phyloP scores from a whole-genome alignment of 176 grass and related monocot genomes.

The Rhynchospora breviuscula region DNA sequence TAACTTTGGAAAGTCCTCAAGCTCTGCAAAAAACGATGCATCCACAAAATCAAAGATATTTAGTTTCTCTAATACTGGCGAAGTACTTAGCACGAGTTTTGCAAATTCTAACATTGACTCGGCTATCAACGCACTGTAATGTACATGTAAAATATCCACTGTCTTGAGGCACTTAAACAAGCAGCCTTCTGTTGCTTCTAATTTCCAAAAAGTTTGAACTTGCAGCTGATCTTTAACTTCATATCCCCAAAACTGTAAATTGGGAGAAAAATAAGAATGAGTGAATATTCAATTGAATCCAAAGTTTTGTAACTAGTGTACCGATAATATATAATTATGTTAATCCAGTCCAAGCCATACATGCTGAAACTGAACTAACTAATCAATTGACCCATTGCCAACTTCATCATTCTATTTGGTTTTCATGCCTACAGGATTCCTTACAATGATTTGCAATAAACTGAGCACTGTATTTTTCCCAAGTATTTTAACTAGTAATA shows the following conservation, averaged over 20 bases:
- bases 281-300: no score
- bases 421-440: neutral
- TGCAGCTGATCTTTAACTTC: neutral
- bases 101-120: neutral
- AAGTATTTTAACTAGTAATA: no score
- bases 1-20: neutral
- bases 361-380: neutral
- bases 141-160: neutral
- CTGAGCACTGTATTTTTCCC: neutral
- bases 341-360: neutral
- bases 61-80: neutral
- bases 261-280: neutral
- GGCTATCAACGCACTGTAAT: neutral
- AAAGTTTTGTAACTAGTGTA: neutral
- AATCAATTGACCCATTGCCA: no score
- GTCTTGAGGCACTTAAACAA: neutral
- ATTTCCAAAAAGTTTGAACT: neutral
- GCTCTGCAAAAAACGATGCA: neutral
- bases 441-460: neutral
- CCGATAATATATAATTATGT: neutral
- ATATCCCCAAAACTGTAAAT: neutral
- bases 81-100: neutral
- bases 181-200: neutral
- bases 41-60: neutral
- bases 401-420: neutral